A percentile compares a stretch with the other conserved stretches of the same genome.
These are phyloP conservation scores for Aspergillus udagawae DNA, from an alignment of 2,329 filamentous ascomycete genomes.

Conservation along the genomic window DNA sequence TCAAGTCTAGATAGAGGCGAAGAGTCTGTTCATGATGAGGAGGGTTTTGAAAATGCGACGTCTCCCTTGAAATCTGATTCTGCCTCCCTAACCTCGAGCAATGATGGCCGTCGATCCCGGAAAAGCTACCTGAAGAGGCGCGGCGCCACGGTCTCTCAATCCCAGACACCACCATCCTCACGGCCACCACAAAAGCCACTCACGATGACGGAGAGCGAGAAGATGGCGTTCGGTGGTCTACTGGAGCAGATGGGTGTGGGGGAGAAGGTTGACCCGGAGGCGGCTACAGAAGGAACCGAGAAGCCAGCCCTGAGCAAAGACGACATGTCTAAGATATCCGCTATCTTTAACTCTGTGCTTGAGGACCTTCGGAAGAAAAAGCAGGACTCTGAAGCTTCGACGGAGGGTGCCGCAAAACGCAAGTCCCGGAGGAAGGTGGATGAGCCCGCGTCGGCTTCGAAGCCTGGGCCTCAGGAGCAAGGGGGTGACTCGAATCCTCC, in stretches of 20 bases:
- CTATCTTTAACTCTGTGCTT: conserved; percentile 23
- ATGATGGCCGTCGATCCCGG: not conserved
- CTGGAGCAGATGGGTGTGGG: conserved; percentile 13
- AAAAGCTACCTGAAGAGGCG: conserved; percentile 7
- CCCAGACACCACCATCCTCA: not conserved
- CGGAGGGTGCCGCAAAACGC: not conserved
- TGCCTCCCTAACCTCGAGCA: not conserved
- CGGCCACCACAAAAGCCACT: not conserved
- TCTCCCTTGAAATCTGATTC: not conserved
- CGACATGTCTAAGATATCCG: conserved; percentile 22
- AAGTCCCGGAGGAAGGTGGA: not conserved
- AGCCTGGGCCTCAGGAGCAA: not conserved
- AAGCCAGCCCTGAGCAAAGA: conserved; percentile 8
- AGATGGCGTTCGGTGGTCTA: conserved; percentile 16
- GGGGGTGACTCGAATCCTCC: conserved; percentile 1
- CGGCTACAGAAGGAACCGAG: not conserved
- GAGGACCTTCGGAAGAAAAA: conserved; percentile 12
- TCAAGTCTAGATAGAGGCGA: not conserved
- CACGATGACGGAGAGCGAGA: conserved; percentile 22
- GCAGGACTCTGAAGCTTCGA: not conserved
- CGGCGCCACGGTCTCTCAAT: conserved; percentile 9
- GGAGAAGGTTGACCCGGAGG: not conserved
- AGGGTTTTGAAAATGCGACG: not conserved
- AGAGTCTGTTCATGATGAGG: not conserved
- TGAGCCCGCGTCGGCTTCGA: not conserved